Evolutionary conservation across 805 yeast species (phyloP).

Genomic region (Wickerhamiella shivajii): DNA sequence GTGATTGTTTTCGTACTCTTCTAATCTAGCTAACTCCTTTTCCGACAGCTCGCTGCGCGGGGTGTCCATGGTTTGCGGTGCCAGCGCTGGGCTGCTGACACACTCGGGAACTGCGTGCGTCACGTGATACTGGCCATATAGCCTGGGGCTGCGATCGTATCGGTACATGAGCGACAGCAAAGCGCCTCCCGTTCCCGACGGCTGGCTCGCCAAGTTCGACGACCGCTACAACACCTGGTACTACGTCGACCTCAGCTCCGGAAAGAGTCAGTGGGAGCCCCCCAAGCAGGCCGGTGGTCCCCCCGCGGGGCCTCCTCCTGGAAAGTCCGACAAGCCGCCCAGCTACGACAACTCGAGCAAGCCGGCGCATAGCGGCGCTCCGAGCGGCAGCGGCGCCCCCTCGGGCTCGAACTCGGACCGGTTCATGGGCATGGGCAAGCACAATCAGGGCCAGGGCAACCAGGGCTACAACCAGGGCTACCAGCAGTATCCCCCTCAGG

Average conservation of each 20-base stretch:
- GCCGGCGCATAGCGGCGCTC: too few species aligned
- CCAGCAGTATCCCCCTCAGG: slow-evolving; percentile 9
- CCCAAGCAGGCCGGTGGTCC: slow-evolving; percentile 29
- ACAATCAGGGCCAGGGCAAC: neutral
- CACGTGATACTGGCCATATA: too few species aligned
- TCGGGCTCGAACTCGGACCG: too few species aligned
- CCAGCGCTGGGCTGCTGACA: too few species aligned
- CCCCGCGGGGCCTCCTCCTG: slow-evolving; percentile 7
- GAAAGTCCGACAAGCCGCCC: slow-evolving; percentile 8
- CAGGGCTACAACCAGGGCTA: slow-evolving; percentile 1
- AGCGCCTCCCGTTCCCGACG: slow-evolving; percentile 23
- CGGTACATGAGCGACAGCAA: too few species aligned
- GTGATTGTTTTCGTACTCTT: slow-evolving; percentile 75
- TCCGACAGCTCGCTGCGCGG: slow-evolving; percentile 72
- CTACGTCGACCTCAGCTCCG: slow-evolving; percentile 59
- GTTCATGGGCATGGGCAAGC: too few species aligned
- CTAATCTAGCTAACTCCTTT: slow-evolving; percentile 63
- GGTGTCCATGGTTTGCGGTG: too few species aligned
- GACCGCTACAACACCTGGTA: slow-evolving; percentile 47
- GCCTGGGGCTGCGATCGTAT: too few species aligned
- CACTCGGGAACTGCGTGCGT: too few species aligned
- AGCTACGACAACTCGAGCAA: slow-evolving; percentile 9
- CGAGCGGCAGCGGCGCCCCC: too few species aligned
- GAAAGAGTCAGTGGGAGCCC: slow-evolving; percentile 82
- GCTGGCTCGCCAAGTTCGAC: slow-evolving; percentile 28